Conservation (phyloP, 1,284 basidiomycete species). For the Ganoderma resinaceum region DNA sequence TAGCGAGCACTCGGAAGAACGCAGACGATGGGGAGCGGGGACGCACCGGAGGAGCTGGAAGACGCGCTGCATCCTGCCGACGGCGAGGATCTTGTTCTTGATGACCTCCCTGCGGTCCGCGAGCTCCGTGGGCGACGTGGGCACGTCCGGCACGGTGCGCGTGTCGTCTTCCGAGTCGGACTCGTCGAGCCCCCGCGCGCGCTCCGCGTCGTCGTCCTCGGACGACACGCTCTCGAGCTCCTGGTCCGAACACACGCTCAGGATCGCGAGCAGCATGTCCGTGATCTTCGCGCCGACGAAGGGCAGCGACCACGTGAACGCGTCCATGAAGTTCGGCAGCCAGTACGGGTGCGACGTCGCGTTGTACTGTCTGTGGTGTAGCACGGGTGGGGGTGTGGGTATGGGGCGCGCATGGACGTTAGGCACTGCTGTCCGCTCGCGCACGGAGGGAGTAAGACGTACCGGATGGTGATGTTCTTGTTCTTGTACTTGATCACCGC, state of each 20-base stretch:
- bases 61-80: constrained; percentile 92
- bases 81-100: constrained; percentile 94
- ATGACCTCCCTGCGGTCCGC: constrained; percentile 75
- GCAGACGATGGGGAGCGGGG: background rate
- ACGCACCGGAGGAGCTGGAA: constrained; percentile 87
- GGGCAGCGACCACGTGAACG: constrained; percentile 98
- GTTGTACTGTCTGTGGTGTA: constrained; percentile 83
- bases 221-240: constrained; percentile 76
- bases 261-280: constrained; percentile 97
- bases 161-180: constrained; percentile 45
- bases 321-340: constrained; percentile 99
- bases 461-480: constrained; percentile 95
- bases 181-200: constrained; percentile 28
- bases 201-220: constrained; percentile 47
- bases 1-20: background rate
- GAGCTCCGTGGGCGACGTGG: constrained; percentile 46
- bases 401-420: background rate
- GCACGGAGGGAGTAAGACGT: background rate
- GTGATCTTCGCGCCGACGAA: constrained; percentile 97
- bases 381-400: too few relatives aligned
- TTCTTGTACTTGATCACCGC: constrained; percentile 98
- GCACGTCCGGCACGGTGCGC: constrained; percentile 38
- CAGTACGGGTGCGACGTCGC: constrained; percentile 90
- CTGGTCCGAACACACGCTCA: constrained; percentile 94
- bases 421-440: too few relatives aligned